These are phyloP conservation scores for Pleurotus ostreatus DNA, from an alignment of 768 basidiomycete species.

Conservation along the genomic window DNA sequence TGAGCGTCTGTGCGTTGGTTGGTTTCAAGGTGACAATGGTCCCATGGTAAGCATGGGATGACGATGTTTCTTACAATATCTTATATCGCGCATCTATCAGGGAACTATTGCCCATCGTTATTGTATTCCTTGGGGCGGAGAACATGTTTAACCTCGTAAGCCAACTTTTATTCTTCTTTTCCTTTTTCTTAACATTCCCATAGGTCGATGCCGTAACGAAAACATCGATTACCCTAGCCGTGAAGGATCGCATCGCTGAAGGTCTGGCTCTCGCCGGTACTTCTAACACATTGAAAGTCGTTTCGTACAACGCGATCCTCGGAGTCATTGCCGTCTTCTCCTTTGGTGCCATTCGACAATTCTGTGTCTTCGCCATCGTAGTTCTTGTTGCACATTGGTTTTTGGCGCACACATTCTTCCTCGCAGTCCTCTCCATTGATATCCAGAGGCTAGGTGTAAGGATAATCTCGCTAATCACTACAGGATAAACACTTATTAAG, in stretches of 20 bases:
- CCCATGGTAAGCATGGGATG: conserved; percentile 59
- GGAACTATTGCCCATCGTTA: conserved; percentile 89
- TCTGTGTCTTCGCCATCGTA: conserved; percentile 90
- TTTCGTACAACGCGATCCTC: conserved; percentile 80
- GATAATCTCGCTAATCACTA: conserved; percentile 9
- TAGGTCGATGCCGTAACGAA: conserved; percentile 82
- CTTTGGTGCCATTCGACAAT: conserved; percentile 82
- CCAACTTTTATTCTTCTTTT: conserved; percentile 8
- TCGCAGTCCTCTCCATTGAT: conserved; percentile 93
- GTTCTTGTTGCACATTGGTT: conserved; percentile 98
- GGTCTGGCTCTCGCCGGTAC: conserved; percentile 88
- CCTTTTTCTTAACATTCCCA: neutral
- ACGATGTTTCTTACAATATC: neutral
- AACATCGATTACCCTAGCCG: conserved; percentile 82
- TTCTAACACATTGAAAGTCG: conserved; percentile 88
- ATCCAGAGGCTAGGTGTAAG: conserved; percentile 85
- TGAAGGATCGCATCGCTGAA: conserved; percentile 88
- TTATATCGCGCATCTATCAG: conserved; percentile 29
- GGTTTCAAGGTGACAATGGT: conserved; percentile 89
- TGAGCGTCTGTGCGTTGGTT: conserved; percentile 87
- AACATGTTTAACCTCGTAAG: conserved; percentile 94
- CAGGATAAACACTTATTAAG: neutral
- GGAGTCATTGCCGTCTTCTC: conserved; percentile 72
- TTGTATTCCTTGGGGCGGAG: conserved; percentile 93
- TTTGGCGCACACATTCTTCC: conserved; percentile 92